phyloP scores from a whole-genome alignment of 2,329 filamentous ascomycete genomes.

The Helminthosporium solani region DNA sequence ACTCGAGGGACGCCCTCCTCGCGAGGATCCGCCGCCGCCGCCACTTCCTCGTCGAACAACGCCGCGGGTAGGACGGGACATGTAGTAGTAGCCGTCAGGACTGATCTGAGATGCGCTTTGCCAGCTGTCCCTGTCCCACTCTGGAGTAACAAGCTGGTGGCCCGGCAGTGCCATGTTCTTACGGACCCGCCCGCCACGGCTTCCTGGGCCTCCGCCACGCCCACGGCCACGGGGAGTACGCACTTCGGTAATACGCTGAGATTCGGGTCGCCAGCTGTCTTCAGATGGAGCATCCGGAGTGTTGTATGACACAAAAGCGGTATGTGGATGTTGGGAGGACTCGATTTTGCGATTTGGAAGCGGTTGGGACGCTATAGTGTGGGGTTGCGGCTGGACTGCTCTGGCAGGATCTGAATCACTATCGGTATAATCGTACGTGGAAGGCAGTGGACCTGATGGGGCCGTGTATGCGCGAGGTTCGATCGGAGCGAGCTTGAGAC shows the following conservation, averaged over 20 bases:
- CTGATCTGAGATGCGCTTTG: slow-evolving; percentile 35
- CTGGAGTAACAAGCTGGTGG: slow-evolving; percentile 37
- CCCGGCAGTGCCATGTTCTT: slow-evolving; percentile 39
- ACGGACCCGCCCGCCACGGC: slow-evolving; percentile 40
- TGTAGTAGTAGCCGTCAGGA: slow-evolving; percentile 41
- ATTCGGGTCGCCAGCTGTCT: slow-evolving; percentile 35
- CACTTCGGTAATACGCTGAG: slow-evolving; percentile 30
- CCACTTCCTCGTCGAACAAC: slow-evolving; percentile 39
- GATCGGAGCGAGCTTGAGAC: slow-evolving; percentile 45
- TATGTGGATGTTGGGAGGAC: slow-evolving; percentile 24
- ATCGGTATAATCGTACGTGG: slow-evolving; percentile 23
- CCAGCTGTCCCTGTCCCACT: slow-evolving; percentile 46
- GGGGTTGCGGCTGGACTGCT: slow-evolving; percentile 18
- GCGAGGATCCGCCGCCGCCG: slow-evolving; percentile 25
- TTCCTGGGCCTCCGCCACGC: slow-evolving; percentile 32
- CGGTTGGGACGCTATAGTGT: slow-evolving; percentile 30
- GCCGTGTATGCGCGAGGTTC: slow-evolving; percentile 38
- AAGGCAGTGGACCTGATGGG: slow-evolving; percentile 13
- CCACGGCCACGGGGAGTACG: slow-evolving; percentile 42
- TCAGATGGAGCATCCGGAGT: slow-evolving; percentile 33
- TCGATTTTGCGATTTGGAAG: slow-evolving; percentile 31
- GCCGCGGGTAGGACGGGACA: slow-evolving; percentile 25
- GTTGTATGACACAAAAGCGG: slow-evolving; percentile 26
- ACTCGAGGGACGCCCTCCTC: slow-evolving; percentile 27
- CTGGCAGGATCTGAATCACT: slow-evolving; percentile 19